These are phyloP conservation scores for Angomonas deanei DNA, from an alignment of 208 protist genomes.

Conservation along the genomic window DNA sequence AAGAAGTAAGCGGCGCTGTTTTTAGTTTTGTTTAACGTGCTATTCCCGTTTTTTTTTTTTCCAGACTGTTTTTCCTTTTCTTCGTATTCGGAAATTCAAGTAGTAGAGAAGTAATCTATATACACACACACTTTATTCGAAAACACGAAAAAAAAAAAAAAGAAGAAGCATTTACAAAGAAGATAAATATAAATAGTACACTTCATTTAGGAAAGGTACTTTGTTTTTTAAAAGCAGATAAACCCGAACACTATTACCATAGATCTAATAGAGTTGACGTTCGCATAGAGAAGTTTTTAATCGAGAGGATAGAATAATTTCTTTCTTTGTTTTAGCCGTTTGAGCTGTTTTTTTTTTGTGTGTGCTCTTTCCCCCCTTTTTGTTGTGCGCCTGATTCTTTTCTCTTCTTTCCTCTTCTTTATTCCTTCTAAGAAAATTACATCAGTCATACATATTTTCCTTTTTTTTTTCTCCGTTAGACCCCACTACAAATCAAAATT, in stretches of 20 bases:
- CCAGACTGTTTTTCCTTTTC: no score
- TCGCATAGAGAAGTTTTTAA: background rate
- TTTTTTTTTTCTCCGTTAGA: constrained; percentile 3
- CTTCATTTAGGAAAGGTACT: no score
- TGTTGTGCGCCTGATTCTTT: no score
- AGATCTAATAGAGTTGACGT: background rate
- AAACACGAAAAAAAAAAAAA: background rate
- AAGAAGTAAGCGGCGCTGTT: constrained; percentile 23
- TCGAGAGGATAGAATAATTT: background rate
- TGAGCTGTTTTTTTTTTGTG: background rate
- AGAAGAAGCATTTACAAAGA: no score
- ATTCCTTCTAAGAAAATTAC: background rate
- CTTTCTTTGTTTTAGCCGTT: background rate
- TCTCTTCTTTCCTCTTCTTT: constrained; percentile 1
- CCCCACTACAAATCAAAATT: no score
- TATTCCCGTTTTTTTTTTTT: no score
- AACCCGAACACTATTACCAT: no score
- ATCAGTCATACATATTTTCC: background rate
- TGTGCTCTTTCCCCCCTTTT: no score
- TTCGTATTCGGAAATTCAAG: no score
- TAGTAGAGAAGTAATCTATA: background rate
- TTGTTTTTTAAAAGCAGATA: no score
- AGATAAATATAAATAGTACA: no score
- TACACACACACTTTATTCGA: background rate
- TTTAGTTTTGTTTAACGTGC: no score